Evolutionary conservation across 2,329 filamentous ascomycete genomes (phyloP), one percentile per base, ranked within the genome.

Genomic region (Pseudopithomyces chartarum): DNA sequence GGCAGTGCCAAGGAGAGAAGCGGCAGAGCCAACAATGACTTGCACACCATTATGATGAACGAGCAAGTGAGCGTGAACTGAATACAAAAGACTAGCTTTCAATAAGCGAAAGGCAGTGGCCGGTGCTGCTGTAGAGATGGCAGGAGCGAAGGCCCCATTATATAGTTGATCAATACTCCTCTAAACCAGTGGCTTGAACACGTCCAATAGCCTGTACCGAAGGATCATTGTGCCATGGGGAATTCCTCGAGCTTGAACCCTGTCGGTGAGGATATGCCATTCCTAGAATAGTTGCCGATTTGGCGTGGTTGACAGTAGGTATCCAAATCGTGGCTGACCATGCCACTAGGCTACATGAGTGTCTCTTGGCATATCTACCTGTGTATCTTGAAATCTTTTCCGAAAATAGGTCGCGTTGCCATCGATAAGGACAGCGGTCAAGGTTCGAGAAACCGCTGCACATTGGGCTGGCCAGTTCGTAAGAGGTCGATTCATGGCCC

Each of bases 1-100:
- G 65, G 54, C n/a, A 59, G 44, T 3, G 59, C 48, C 32, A 66
- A 52, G 2, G 55, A 61, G 15, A 67, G 55, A 17, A 68, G 44
- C 20, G 64, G 58, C 44, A 67, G 55, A 52, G 58, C 53, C 3
- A 59, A n/a, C 15, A 61, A 15, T 33, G 58, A 22, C 29, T 59
- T 67, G 57, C 54, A 52, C 17, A 65, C 52, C 65, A 67, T 67
- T 7, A 49, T 61, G 56, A 15, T 6, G 17, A 22, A 23, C 3
- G 13, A 48, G 2, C 7, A 33, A 32, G 33, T 7, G 19, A 8
- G 23, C 6, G 19, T 36, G 22, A 19, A 12, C 13, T 29, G 15
- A 22, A 20, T 36, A 15, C 20, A 20, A 39, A 6, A 12, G n/a
- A 13, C 2, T 39, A 2, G 23, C 8, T 13, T 36, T 19, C 2